Evolutionary conservation across 2,329 filamentous ascomycete genomes (phyloP), one percentile per base, ranked within the genome.

Genomic region (Byssochlamys sp.): DNA sequence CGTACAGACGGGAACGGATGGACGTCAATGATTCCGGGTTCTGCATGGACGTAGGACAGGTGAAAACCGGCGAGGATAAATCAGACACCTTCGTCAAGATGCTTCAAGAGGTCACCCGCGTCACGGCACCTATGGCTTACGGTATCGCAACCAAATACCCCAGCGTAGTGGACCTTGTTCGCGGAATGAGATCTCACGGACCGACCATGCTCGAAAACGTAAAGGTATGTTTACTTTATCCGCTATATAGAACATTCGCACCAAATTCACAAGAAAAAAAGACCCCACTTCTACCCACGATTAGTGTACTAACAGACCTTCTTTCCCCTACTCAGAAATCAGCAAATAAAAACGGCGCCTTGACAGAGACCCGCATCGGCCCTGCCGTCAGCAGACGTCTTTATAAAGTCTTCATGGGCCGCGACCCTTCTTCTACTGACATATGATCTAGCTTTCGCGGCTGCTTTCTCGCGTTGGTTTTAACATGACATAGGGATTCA

Each of bases 1-100:
- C 88, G 0, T 91, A 91, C 70, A 83, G 83, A 12, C 69, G 66
- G 5, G 73, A 78, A 56, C 69, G 73, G 31, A 74, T 76, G 56
- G 78, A 80, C 1, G 67, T 75, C 1, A 84, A 77, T 14, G 71
- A 76, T 63, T 70, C 75, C 2, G 72, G 81, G 0, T 92, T 92
- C 69, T 91, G 88, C 72, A 91, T 91, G 86, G 88, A 90, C 55
- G 77, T 78, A 0, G 89, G 89, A 0, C 89, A 92, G 71, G 86
- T 92, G 49, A 84, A 83, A 56, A 82, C 84, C 0, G 89, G 89
- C 28, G 82, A 87, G 28, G 81, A 83, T 50, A 73, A 80, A 1
- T 70, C 75, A 5, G 88, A 91, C 64, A 89, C 85, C 0, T 92
- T 87, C 61, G 76, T 84, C 51, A 83, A 83, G 62, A 89, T 92